Evolutionary conservation across 1,139 yeast species (phyloP).

Genomic region (Taphrina populina): DNA sequence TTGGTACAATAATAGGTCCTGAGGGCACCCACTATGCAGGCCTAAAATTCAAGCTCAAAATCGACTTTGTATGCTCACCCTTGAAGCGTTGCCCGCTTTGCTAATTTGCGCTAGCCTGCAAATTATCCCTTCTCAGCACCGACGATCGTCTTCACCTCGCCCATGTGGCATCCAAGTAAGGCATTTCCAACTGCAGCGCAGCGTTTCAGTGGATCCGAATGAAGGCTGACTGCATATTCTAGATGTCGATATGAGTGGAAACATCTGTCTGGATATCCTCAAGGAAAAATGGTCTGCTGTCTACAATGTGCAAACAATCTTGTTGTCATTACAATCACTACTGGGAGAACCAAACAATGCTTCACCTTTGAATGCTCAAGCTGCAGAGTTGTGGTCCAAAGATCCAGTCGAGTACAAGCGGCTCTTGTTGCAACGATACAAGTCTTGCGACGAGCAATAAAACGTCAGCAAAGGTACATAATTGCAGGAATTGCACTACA

Average conservation of each 20-base stretch:
- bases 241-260: slow-evolving; percentile 34
- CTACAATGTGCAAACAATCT: slow-evolving; percentile 60
- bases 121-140: slow-evolving; percentile 66
- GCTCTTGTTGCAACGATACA: slow-evolving; percentile 50
- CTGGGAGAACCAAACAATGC: slow-evolving; percentile 57
- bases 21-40: slow-evolving; percentile 49
- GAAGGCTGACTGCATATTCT: slow-evolving; percentile 41
- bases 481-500: too few relatives aligned
- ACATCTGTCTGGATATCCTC: slow-evolving; percentile 48
- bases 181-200: slow-evolving; percentile 60
- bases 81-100: background rate
- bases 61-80: slow-evolving; percentile 15
- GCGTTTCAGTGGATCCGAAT: slow-evolving; percentile 56
- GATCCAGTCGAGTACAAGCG: slow-evolving; percentile 51
- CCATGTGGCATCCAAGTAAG: slow-evolving; percentile 67
- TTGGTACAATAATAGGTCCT: slow-evolving; percentile 64
- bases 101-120: slow-evolving; percentile 50
- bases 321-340: slow-evolving; percentile 59
- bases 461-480: too few relatives aligned
- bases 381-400: slow-evolving; percentile 37
- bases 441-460: slow-evolving; percentile 46
- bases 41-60: slow-evolving; percentile 1
- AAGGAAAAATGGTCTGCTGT: slow-evolving; percentile 72
- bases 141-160: slow-evolving; percentile 58
- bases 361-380: slow-evolving; percentile 54